Evolutionary conservation across 2,329 filamentous ascomycete species (phyloP), one percentile per base, ranked within the genome.

Genomic region (Pyrenophora teres): DNA sequence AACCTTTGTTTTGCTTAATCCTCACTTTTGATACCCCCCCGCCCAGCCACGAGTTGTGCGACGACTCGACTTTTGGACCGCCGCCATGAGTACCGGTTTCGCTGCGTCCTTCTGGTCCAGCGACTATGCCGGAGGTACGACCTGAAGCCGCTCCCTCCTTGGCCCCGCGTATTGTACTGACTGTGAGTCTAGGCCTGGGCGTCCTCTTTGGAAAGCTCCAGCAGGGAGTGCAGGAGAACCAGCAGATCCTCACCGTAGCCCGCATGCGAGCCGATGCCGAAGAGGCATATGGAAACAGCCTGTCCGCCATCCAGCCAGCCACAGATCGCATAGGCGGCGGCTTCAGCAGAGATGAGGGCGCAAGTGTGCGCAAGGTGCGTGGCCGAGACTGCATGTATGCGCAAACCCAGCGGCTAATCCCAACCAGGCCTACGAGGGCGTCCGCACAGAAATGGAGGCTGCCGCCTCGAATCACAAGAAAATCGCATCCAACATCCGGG

Each of bases 51-150:
- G 53, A 56, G 52, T 59, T 61, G 13, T 52, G 27, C 27, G 31
- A 46, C 52, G 52, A 30, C 9, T 9, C 53, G 49, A 21, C 52
- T 44, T 51, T 38, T 25, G 31, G 31, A 50, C 59, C 57, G 57
- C 56, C 59, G 60, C 46, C 41, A 72, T 72, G 69, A 59, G 68
- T 44, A 62, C 70, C 27, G 71, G 90, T 68, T 97, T 99, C 77
- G 87, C 92, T 64, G 91, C 93, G 78, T 96, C 92, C 43, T 97
- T 99, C 79, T 99, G 94, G 94, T 96, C 94, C 57, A 85, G 86
- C 73, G 94, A 99, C 83, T 97, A 97, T 82, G 93, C 93, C 73
- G 92, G 90, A 81, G 92, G 89, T 91, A 80, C 74, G 84, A 48
- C 89, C 78, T 74, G 83, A 45, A 41, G 41, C 33, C 57, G 23